phyloP scores from a whole-genome alignment of 2,329 filamentous ascomycete genomes.

The Didymella glomerata region DNA sequence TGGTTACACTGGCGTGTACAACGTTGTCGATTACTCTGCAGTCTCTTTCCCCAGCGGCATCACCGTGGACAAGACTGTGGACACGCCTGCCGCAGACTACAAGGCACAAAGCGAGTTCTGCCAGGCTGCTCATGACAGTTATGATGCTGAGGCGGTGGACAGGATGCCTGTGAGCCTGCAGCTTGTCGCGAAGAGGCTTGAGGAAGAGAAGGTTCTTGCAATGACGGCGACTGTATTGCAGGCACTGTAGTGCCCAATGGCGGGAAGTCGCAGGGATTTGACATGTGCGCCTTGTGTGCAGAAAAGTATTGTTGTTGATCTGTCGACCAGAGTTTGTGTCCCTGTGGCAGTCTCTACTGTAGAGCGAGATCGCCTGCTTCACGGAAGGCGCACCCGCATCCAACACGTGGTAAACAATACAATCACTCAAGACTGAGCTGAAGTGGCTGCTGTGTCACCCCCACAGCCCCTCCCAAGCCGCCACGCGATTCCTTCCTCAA shows the following conservation, averaged over 20 bases:
- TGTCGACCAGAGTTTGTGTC: no score
- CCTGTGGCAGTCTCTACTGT: no score
- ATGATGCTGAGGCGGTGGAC: slow-evolving; percentile 51
- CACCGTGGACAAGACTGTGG: slow-evolving; percentile 51
- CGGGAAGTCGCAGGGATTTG: no score
- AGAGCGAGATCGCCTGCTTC: no score
- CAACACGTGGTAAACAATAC: no score
- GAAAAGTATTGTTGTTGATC: no score
- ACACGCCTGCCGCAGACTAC: slow-evolving; percentile 38
- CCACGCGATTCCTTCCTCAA: no score
- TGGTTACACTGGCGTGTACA: slow-evolving; percentile 58
- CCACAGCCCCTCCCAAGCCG: no score
- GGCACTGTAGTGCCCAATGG: slow-evolving; percentile 20
- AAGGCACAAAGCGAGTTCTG: slow-evolving; percentile 51
- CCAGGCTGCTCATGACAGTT: slow-evolving; percentile 50
- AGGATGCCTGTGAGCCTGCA: slow-evolving; percentile 57
- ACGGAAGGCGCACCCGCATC: no score
- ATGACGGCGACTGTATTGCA: slow-evolving; percentile 51
- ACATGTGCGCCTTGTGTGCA: no score
- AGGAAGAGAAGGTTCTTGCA: slow-evolving; percentile 55
- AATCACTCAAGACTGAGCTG: no score
- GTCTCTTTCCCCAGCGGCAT: slow-evolving; percentile 57
- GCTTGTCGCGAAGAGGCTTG: slow-evolving; percentile 52
- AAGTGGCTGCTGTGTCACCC: no score
- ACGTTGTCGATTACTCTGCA: slow-evolving; percentile 58